Base-by-base conservation (phyloP, 495 filamentous ascomycete genomes). In the Xylaria longipes region DNA sequence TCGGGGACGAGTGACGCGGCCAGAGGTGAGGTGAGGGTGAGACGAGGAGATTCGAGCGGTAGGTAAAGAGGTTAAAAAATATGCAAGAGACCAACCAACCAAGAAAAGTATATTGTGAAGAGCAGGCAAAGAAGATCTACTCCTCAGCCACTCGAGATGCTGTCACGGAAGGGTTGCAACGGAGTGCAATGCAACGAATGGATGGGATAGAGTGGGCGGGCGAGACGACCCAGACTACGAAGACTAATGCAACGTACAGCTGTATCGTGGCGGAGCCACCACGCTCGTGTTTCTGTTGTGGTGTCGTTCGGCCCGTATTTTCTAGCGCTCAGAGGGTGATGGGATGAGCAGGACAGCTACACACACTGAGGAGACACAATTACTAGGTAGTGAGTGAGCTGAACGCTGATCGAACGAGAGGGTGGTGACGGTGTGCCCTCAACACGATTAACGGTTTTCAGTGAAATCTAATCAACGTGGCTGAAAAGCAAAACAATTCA, bases 221-320 rank as follows among this genome's bases (percentile, higher is more conserved):
- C 8, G 64, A 56, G 65, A 17, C 25, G 50, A 48, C 22, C 22
- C 57, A 60, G 57, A 60, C 57, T 2, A 66, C 43, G 31, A 35
- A 25, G n/a, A 22, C 63, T 52, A 66, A 52, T 66, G 63, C 45
- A 66, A 52, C 31, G 63, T 46, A n/a, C 46, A 31, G 63, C 63
- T 66, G 63, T 66, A 52, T 52, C 39, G 63, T 66, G 63, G 63
- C 63, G 63, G 63, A 66, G 63, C 46, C 63, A 29, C 39, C 43
- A 20, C 20, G 48, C 63, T 66, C 63, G 63, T 66, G 63, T 66
- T 66, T 66, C 31, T 60, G 54, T 35, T 45, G 45, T 48, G 5
- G 46, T 66, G 39, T 65, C 41, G 62, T 43, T 65, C 25, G 62
- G 27, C 25, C 62, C 62, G 41, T 45, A 37, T 60, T 60, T 60